Conservation (phyloP, 441 rosid species). For the Populus tomentosa region DNA sequence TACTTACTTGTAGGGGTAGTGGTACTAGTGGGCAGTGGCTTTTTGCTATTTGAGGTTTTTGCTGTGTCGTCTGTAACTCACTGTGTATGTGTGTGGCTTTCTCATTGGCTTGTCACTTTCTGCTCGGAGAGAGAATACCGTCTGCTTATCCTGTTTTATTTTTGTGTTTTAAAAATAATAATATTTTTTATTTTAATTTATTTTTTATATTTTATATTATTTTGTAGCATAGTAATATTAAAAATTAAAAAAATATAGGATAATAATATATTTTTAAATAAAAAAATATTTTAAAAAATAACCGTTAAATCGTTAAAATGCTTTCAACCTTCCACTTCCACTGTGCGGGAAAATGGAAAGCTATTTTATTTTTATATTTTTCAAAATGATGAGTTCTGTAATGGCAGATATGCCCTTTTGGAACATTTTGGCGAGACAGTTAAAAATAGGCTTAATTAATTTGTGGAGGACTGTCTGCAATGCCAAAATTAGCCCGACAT, state of each 20-base stretch:
- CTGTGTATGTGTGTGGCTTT: constrained; percentile 17
- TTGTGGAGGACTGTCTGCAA: neutral
- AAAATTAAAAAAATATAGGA: too few species aligned
- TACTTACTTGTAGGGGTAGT: neutral
- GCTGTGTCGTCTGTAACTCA: neutral
- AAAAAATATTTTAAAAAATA: too few species aligned
- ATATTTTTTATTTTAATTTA: too few species aligned
- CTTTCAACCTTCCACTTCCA: neutral
- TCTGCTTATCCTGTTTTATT: too few species aligned
- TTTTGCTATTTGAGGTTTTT: constrained; percentile 18
- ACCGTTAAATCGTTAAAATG: too few species aligned
- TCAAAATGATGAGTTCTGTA: neutral
- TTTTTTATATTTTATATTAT: too few species aligned
- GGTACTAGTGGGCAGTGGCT: neutral
- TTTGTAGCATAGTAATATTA: too few species aligned
- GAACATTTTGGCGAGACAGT: neutral
- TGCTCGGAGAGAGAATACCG: neutral
- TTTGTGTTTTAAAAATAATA: too few species aligned
- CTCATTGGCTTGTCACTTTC: constrained; percentile 48
- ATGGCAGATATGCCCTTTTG: constrained; percentile 18
- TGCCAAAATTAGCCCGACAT: neutral
- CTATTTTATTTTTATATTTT: neutral
- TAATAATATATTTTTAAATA: too few species aligned
- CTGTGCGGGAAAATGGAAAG: constrained; percentile 30
- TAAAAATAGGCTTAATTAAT: neutral